Conservation (phyloP, 306 rosid genomes). For the Quercus cerris region DNA sequence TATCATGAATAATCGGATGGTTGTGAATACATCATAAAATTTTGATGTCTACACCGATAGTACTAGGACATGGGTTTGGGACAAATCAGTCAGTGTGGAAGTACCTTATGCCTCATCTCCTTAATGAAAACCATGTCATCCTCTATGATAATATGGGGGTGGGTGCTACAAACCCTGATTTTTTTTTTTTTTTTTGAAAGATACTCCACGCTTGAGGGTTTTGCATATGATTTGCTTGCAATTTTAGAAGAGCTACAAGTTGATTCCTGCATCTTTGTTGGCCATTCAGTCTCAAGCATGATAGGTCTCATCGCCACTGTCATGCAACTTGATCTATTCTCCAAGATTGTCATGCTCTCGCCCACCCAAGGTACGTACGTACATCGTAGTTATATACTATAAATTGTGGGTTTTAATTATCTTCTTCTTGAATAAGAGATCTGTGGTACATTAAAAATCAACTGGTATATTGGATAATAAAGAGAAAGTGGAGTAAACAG, state of each 20-base stretch:
- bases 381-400: neutral
- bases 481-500: too few relatives aligned
- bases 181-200: slow-evolving; percentile 64
- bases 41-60: slow-evolving; percentile 1
- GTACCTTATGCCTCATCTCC: slow-evolving; percentile 58
- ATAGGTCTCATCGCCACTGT: slow-evolving; percentile 54
- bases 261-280: slow-evolving; percentile 54
- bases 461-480: too few relatives aligned
- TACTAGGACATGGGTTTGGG: slow-evolving; percentile 69
- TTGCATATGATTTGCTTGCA: slow-evolving; percentile 50
- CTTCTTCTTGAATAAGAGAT: too few relatives aligned
- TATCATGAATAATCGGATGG: too few relatives aligned
- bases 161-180: slow-evolving; percentile 71
- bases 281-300: slow-evolving; percentile 73
- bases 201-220: slow-evolving; percentile 52
- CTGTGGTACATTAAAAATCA: too few relatives aligned
- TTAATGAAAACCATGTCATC: slow-evolving; percentile 47
- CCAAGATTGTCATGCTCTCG: slow-evolving; percentile 56
- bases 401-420: too few relatives aligned
- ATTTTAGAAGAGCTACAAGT: slow-evolving; percentile 54
- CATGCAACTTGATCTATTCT: slow-evolving; percentile 56
- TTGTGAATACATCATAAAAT: too few relatives aligned
- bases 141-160: slow-evolving; percentile 73
- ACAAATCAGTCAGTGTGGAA: slow-evolving; percentile 82
- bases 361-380: slow-evolving; percentile 48